Conservation (phyloP, 768 basidiomycete species). For the Podaxis sp. region DNA sequence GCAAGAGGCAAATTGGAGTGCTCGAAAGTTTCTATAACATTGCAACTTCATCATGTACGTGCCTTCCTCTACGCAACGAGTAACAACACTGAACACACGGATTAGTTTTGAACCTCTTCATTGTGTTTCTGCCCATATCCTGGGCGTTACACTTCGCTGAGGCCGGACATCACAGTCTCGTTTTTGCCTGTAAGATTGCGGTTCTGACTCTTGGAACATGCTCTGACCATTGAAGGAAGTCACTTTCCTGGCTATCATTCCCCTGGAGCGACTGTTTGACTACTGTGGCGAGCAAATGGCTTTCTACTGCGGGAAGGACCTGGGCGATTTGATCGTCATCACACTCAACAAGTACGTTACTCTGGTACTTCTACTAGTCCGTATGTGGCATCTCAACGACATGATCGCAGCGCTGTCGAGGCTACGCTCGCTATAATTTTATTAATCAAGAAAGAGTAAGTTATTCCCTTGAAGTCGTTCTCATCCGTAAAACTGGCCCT, state of each 20-base stretch:
- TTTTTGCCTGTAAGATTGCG: slow-evolving; percentile 38
- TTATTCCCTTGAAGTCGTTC: slow-evolving; percentile 11
- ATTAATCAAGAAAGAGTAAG: slow-evolving; percentile 67
- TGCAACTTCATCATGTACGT: slow-evolving; percentile 49
- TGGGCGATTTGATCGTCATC: slow-evolving; percentile 65
- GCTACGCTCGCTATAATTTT: slow-evolving; percentile 68
- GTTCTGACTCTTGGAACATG: background rate
- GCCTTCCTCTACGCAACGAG: background rate
- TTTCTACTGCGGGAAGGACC: slow-evolving; percentile 52
- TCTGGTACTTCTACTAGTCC: background rate
- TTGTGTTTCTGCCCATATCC: slow-evolving; percentile 55
- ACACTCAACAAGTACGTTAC: slow-evolving; percentile 61
- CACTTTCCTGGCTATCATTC: slow-evolving; percentile 60
- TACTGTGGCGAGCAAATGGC: slow-evolving; percentile 56
- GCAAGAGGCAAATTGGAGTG: slow-evolving; percentile 40
- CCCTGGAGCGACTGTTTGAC: slow-evolving; percentile 63
- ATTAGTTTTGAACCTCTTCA: slow-evolving; percentile 54
- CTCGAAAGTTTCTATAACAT: slow-evolving; percentile 41
- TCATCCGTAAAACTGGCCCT: background rate
- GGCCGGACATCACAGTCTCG: slow-evolving; percentile 31
- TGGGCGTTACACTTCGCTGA: slow-evolving; percentile 52
- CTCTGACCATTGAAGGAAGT: slow-evolving; percentile 31
- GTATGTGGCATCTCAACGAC: slow-evolving; percentile 5
- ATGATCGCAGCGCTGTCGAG: slow-evolving; percentile 52
- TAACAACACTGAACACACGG: background rate